Base-by-base conservation (phyloP, 2,329 filamentous ascomycete species). In the Mycogone perniciosa region DNA sequence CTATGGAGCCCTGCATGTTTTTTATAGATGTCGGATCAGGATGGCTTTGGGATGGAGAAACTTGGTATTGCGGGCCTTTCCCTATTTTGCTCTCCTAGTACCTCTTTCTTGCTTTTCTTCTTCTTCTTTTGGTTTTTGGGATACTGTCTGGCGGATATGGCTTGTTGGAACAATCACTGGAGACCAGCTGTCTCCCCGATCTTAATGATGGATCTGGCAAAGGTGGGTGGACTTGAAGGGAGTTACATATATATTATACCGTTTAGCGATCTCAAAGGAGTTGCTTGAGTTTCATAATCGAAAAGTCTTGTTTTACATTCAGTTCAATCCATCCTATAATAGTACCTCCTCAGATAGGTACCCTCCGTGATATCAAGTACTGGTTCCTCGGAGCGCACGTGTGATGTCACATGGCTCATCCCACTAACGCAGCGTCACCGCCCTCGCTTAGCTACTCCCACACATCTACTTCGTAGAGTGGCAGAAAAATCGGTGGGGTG, bases 401-500 rank as follows among this genome's bases (percentile, higher is more conserved):
- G 60, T 26, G 8, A 45, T 2, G 30, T 60, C 60, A 62, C 58
- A 55, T 63, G 58, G 6, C 6, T 11, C 26, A 38, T 4, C 27
- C 10, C 31, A 26, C 35, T 41, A 44, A 8, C 11, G 27, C 20
- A 13, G 40, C 55, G 61, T 67, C 65, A 71, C 61, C 65, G 67
- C 64, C 60, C 66, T 70, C 67, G 67, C 64, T 68, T 72, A 71
- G 62, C 64, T 20, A 20, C 20, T 62, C 66, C 65, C 68, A 70
- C 68, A 70, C 62, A 66, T 60, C 55, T 47, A n/a, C n/a, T n/a
- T n/a, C n/a, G n/a, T n/a, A 54, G 52, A 44, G 57, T 54, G 67
- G 62, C 63, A 67, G 66, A 70, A 69, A 70, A 65, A 60, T 66
- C 63, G 64, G 67, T 67, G 65, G 66, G 66, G 67, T 66, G 61